These are phyloP conservation scores for Elsinoe fawcettii DNA, from an alignment of 2,329 filamentous ascomycete species.

Conservation along the genomic window DNA sequence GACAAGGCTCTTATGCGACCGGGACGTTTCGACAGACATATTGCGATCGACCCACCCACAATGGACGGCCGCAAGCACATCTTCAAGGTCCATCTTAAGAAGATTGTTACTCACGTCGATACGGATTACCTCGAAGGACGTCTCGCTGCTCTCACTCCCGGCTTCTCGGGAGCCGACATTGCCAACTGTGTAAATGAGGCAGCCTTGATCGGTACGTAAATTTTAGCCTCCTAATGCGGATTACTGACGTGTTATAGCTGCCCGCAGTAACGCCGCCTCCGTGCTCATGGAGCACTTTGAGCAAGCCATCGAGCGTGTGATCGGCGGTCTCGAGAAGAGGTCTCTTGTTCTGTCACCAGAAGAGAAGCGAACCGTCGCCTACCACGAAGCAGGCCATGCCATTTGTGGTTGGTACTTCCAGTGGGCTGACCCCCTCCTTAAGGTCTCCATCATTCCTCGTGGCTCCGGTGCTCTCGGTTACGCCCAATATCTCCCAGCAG, in stretches of 20 bases:
- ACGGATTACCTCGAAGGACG: conserved; percentile 80
- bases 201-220: conserved; percentile 76
- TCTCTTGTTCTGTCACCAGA: conserved; percentile 85
- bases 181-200: conserved; percentile 98
- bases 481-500: conserved; percentile 88
- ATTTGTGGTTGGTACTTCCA: conserved; percentile 98
- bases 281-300: conserved; percentile 91
- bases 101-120: conserved; percentile 90
- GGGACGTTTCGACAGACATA: conserved; percentile 94
- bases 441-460: conserved; percentile 96
- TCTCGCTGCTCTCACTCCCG: conserved; percentile 84
- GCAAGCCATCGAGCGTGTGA: conserved; percentile 92
- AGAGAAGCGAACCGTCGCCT: conserved; percentile 93
- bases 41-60: conserved; percentile 86
- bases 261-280: conserved; percentile 68
- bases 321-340: conserved; percentile 95
- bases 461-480: conserved; percentile 91
- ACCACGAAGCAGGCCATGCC: conserved; percentile 96
- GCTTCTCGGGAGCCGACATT: conserved; percentile 96
- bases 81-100: conserved; percentile 86
- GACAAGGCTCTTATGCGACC: conserved; percentile 95
- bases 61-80: conserved; percentile 97
- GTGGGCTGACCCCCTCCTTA: conserved; percentile 92
- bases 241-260: conserved; percentile 55
- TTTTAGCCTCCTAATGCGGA: background rate